Percentiles rank a stretch among this genome's conserved stretches.
Conservation (phyloP, 2,329 filamentous ascomycete genomes). For the Gliomastix tumulicola region DNA sequence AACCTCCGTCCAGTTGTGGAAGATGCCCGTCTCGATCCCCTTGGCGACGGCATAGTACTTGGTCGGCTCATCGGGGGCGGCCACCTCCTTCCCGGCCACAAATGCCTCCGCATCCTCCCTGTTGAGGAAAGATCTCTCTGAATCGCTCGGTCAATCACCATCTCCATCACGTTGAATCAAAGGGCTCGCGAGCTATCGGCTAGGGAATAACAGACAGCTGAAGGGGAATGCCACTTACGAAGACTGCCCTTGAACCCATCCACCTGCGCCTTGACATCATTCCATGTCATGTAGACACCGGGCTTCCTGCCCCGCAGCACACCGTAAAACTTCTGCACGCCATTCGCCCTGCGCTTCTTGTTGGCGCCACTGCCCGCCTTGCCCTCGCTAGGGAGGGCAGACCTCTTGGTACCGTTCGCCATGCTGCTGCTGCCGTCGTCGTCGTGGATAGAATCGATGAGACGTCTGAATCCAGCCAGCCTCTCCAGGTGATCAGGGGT, state of each 20-base stretch:
- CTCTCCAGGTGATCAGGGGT: too few species aligned
- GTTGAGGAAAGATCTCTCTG: constrained; percentile 75
- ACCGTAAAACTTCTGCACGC: constrained; percentile 53
- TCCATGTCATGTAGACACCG: constrained; percentile 56
- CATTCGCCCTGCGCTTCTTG: constrained; percentile 44
- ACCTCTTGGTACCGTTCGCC: constrained; percentile 21
- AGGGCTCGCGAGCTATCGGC: too few species aligned
- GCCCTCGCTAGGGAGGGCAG: too few species aligned
- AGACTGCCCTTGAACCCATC: constrained; percentile 55
- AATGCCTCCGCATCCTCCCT: constrained; percentile 74
- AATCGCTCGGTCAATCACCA: background rate
- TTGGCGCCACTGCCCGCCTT: too few species aligned
- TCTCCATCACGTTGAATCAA: too few species aligned
- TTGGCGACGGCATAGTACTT: constrained; percentile 56
- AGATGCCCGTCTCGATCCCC: constrained; percentile 52
- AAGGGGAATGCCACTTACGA: constrained; percentile 45
- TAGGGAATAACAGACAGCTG: background rate
- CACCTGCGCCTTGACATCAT: constrained; percentile 55
- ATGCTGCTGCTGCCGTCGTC: too few species aligned
- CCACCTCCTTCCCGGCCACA: constrained; percentile 49
- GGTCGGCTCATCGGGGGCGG: constrained; percentile 30
- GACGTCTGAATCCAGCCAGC: too few species aligned
- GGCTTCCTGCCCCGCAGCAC: constrained; percentile 49
- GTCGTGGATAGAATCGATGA: too few species aligned
- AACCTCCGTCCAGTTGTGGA: constrained; percentile 60